Base-by-base conservation (phyloP, 331 rosid species). In the Arachis monticola region DNA sequence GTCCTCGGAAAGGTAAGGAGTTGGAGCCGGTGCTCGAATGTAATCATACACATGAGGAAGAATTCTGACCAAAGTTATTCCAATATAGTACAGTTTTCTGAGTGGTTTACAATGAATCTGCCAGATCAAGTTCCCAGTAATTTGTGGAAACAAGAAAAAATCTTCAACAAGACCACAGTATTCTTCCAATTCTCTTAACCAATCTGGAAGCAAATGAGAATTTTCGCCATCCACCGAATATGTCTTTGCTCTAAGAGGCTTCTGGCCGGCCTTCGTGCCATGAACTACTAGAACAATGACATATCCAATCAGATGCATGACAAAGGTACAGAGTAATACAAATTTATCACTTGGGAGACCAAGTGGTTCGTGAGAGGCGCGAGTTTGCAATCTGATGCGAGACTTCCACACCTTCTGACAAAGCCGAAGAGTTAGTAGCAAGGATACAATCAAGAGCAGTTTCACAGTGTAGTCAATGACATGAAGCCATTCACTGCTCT, bases 361-460 rank as follows among this genome's bases (percentile, higher is more conserved):
- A 57, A 11, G 82, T 30, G 87, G 92, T 70, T 87, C 93, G 31
- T 65, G 84, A 74, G 96, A 82, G 60, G 87, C 44, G 17, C 84
- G 93, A 0, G 83, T 75, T 10, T 84, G 88, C 79, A 90, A 83
- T 81, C 91, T 91, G 81, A 79, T 70, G 10, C 97, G 93, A 52
- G 93, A 86, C 81, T 88, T 94, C 97, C 96, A 94, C 58, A 88
- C 97, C 86, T 94, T 94, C 73, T 94, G 99, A 65, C 85, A 90
- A 32, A 94, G 91, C 78, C 97, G 84, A 56, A 94, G 79, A 48
- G 97, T 91, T 70, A 94, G 79, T 10, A 92, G 83, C 70, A 92
- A 78, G 2, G 97, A 79, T 52, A 83, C 78, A 83, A 94, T 84
- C 67, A 92, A 81, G 45, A 90, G 86, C 77, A 94, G 89, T 83